A percentile compares a stretch with the other conserved stretches of the same genome.
These are phyloP conservation scores for Priceomyces carsonii DNA, from an alignment of 805 yeast species.

Conservation along the genomic window DNA sequence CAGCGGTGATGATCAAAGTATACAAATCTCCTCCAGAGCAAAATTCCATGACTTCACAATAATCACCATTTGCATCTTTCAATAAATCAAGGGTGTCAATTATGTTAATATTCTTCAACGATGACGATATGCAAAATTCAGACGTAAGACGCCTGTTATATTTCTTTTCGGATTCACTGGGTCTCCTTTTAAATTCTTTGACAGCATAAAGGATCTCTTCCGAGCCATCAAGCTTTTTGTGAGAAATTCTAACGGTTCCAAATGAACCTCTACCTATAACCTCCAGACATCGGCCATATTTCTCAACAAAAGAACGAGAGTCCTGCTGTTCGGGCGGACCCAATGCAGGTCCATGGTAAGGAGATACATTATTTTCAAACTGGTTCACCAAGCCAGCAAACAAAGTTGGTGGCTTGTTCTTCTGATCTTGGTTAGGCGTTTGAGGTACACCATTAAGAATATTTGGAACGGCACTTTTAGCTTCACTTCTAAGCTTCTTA, in stretches of 20 bases:
- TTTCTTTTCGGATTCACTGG: constrained; percentile 61
- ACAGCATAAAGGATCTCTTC: constrained; percentile 73
- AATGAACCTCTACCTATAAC: constrained; percentile 92
- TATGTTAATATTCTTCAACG: constrained; percentile 75
- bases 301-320: constrained; percentile 69
- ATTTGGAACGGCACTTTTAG: constrained; percentile 73
- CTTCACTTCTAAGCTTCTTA: constrained; percentile 66
- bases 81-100: constrained; percentile 74
- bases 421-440: constrained; percentile 9
- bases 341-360: constrained; percentile 19
- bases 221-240: constrained; percentile 50
- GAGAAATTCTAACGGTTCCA: constrained; percentile 90
- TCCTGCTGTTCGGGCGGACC: constrained; percentile 27
- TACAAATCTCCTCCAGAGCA: constrained; percentile 83
- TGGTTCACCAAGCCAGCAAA: constrained; percentile 68
- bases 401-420: constrained; percentile 61
- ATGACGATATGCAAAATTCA: constrained; percentile 81
- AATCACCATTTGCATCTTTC: constrained; percentile 80
- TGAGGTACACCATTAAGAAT: constrained; percentile 26
- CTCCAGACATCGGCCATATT: constrained; percentile 94
- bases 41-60: constrained; percentile 83
- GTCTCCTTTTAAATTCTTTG: constrained; percentile 73
- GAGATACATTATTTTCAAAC: constrained; percentile 38
- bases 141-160: constrained; percentile 74
- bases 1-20: constrained; percentile 70